Conservation (phyloP, 768 basidiomycete genomes). For the Termitomyces sp. region DNA sequence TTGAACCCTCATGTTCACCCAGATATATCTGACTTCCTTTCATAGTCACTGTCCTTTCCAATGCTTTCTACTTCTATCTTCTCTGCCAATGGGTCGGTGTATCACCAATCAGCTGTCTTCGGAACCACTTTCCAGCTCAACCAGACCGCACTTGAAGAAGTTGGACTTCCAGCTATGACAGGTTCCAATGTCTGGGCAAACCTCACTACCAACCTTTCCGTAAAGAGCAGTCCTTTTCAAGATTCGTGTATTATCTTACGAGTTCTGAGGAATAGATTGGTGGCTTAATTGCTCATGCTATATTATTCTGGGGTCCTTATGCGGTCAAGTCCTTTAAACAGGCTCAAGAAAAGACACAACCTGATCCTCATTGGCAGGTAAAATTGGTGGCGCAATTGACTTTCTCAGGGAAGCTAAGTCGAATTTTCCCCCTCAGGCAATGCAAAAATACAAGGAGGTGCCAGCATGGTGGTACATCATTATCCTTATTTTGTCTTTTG, state of each 20-base stretch:
- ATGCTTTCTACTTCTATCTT: constrained; percentile 64
- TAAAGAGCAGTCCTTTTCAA: constrained; percentile 44
- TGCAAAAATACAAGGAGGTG: constrained; percentile 61
- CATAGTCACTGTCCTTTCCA: constrained; percentile 50
- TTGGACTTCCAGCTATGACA: constrained; percentile 48
- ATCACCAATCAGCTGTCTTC: constrained; percentile 55
- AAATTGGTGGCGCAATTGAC: background rate
- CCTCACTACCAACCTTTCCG: constrained; percentile 46
- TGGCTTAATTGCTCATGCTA: constrained; percentile 52
- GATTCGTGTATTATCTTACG: too few relatives aligned
- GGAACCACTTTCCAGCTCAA: constrained; percentile 43
- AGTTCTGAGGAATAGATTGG: constrained; percentile 43
- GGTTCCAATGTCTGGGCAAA: constrained; percentile 56
- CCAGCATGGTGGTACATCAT: constrained; percentile 59
- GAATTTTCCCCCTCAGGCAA: constrained; percentile 37
- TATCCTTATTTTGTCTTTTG: constrained; percentile 52
- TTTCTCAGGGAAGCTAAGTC: background rate
- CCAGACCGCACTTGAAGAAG: constrained; percentile 45
- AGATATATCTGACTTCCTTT: constrained; percentile 2
- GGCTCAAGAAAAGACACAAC: constrained; percentile 42
- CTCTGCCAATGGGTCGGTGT: constrained; percentile 50
- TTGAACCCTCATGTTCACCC: too few relatives aligned
- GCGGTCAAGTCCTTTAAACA: too few relatives aligned
- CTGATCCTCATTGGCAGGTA: constrained; percentile 58
- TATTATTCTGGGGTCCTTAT: constrained; percentile 59